Percentiles rank a stretch among this genome's conserved stretches.
Evolutionary conservation across 2,329 filamentous ascomycete species (phyloP).

Genomic region (Chalara sp.): DNA sequence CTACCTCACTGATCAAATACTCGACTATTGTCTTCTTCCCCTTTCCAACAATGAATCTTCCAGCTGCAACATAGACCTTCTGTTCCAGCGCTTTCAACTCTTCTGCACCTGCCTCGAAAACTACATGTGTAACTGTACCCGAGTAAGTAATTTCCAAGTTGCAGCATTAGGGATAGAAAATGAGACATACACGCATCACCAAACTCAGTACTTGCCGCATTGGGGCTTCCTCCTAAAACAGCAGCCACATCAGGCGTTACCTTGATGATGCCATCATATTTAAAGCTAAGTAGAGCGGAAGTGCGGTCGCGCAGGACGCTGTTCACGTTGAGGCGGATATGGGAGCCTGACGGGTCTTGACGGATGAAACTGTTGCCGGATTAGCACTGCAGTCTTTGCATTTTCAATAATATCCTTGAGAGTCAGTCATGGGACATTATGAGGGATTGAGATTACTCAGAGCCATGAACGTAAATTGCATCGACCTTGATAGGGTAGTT

Average conservation of each 20-base stretch:
- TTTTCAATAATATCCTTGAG: background rate
- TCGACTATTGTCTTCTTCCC: conserved; percentile 31
- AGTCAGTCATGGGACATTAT: background rate
- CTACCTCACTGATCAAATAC: conserved; percentile 13
- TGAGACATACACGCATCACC: conserved; percentile 32
- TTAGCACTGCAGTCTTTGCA: background rate
- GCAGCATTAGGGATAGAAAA: background rate
- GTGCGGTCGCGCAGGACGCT: conserved; percentile 30
- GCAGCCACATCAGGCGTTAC: conserved; percentile 27
- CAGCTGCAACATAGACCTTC: conserved; percentile 35
- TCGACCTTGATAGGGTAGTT: conserved; percentile 30
- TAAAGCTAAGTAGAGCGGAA: conserved; percentile 30
- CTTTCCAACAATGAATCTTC: conserved; percentile 33
- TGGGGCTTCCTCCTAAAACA: conserved; percentile 28
- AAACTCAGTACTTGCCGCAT: conserved; percentile 33
- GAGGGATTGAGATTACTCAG: conserved; percentile 24
- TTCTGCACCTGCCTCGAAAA: conserved; percentile 32
- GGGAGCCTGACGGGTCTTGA: conserved; percentile 30
- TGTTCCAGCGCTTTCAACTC: conserved; percentile 30
- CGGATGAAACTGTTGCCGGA: conserved; percentile 21
- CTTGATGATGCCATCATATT: conserved; percentile 33
- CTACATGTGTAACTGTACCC: conserved; percentile 29
- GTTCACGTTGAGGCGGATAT: conserved; percentile 33
- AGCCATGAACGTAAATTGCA: conserved; percentile 32
- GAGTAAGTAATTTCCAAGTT: conserved; percentile 1